Percentiles rank a stretch among this genome's conserved stretches.
These are phyloP conservation scores for Colletotrichum eremochloae DNA, from an alignment of 2,329 filamentous ascomycete species.

Conservation along the genomic window DNA sequence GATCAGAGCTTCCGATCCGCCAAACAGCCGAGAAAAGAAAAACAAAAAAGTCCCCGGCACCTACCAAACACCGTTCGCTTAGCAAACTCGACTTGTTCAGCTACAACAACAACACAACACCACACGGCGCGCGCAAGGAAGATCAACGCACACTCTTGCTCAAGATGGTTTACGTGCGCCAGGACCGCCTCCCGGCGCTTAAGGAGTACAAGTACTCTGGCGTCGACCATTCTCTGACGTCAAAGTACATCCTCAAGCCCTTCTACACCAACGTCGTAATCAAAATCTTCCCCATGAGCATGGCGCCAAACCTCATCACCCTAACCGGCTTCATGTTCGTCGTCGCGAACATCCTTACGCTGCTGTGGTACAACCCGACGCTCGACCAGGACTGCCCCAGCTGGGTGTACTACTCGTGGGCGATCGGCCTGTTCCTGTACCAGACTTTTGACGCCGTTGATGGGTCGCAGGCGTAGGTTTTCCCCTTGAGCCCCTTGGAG, in stretches of 20 bases:
- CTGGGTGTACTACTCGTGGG: conserved; percentile 97
- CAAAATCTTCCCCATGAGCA: conserved; percentile 92
- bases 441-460: conserved; percentile 99
- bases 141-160: conserved; percentile 16
- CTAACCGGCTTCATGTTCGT: conserved; percentile 92
- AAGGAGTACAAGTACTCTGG: conserved; percentile 95
- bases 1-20: conserved; percentile 23
- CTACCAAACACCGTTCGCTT: background rate
- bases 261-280: conserved; percentile 98
- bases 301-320: conserved; percentile 92
- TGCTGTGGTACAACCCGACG: conserved; percentile 96
- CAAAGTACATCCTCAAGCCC: conserved; percentile 94
- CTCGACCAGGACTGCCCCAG: conserved; percentile 92
- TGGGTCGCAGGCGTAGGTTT: conserved; percentile 86
- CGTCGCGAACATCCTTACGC: conserved; percentile 86
- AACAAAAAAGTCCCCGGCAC: background rate
- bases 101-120: conserved; percentile 3
- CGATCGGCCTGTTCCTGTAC: conserved; percentile 90
- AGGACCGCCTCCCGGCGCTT: conserved; percentile 88
- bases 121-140: conserved; percentile 7
- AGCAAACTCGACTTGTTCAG: background rate
- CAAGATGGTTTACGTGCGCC: conserved; percentile 94
- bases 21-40: conserved; percentile 21
- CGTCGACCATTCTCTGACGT: conserved; percentile 90
- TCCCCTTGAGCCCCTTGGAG: background rate